A percentile compares a stretch with the other conserved stretches of the same genome.
Evolutionary conservation across 345 rosid genomes (phyloP).

Genomic region (Lepidium africanum): DNA sequence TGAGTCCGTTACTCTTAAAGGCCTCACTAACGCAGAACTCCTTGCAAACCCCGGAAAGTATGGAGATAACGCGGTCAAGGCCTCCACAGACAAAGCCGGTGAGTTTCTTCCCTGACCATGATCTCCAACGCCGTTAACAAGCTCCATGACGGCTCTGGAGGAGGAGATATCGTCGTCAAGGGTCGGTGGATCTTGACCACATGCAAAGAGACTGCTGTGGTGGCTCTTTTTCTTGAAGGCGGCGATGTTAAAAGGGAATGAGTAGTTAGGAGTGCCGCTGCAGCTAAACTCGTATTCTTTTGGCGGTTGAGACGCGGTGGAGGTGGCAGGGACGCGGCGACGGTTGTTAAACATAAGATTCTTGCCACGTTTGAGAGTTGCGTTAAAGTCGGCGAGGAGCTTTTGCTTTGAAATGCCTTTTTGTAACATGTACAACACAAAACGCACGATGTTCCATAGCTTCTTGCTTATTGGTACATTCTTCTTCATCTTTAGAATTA

Average conservation of each 20-base stretch:
- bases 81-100: conserved; percentile 11
- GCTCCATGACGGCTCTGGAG: conserved; percentile 49
- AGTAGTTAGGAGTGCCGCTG: conserved; percentile 68
- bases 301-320: not conserved
- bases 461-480: conserved; percentile 50
- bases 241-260: conserved; percentile 35
- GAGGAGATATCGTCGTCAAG: conserved; percentile 45
- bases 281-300: conserved; percentile 93
- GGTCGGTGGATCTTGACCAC: conserved; percentile 59
- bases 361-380: conserved; percentile 79
- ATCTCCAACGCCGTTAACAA: conserved; percentile 29
- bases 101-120: conserved; percentile 6
- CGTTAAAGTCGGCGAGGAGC: conserved; percentile 58
- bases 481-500: conserved; percentile 30
- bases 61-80: conserved; percentile 67
- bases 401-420: conserved; percentile 59
- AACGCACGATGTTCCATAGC: conserved; percentile 54
- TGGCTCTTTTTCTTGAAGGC: conserved; percentile 26
- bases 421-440: conserved; percentile 57
- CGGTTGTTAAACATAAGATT: conserved; percentile 60
- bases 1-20: conserved; percentile 85
- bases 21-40: conserved; percentile 55
- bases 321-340: conserved; percentile 21
- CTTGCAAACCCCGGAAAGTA: conserved; percentile 59
- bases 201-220: conserved; percentile 42